Base-by-base conservation (phyloP, 1,284 basidiomycete genomes). In the Puccinia hordei region DNA sequence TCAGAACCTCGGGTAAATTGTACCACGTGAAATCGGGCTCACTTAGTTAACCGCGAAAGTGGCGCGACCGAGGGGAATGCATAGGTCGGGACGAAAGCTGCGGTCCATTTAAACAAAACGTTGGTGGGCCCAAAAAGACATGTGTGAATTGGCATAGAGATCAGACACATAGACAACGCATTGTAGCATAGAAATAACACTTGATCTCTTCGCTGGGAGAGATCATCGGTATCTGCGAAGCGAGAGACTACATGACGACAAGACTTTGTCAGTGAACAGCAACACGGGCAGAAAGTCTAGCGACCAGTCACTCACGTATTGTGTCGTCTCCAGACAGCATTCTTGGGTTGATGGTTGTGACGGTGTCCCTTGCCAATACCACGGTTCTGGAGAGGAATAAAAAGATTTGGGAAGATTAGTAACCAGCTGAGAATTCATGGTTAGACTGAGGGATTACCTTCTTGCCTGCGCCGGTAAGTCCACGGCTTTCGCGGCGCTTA, bases 401-500 rank as follows among this genome's bases (percentile, higher is more conserved):
- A 41, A 49, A 80, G 41, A 53, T 49, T 24, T 22, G 61, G 8
- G 24, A 73, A 72, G 38, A 63, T 49, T 53, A 57, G 22, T 38
- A 30, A 33, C 35, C 27, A 33, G 15, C 17, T 19, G 49, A 41
- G 83, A 30, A 33, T 27, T 12, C 12, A 38, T 2, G 55, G 22
- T 10, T 1, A 55, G 5, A 13, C 0, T 15, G 51, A 17, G 46
- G 19, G 57, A 84, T 82, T 79, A 82, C 83, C 85, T 94, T 92
- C 89, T 98, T 98, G 86, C 96, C 96, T 83, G 93, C 91, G 86
- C 91, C 91, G 85, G 97, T 99, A 84, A 99, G 94, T 84, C 97
- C 97, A 87, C 97, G 94, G 84, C 93, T 90, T 88, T 99, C 97
- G 86, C 97, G 92, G 87, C 92, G 94, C 89, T 98, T 99, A 92